A percentile compares a stretch with the other conserved stretches of the same genome.
Conservation (phyloP, 2,329 filamentous ascomycete genomes). For the Cladosporium sp. region DNA sequence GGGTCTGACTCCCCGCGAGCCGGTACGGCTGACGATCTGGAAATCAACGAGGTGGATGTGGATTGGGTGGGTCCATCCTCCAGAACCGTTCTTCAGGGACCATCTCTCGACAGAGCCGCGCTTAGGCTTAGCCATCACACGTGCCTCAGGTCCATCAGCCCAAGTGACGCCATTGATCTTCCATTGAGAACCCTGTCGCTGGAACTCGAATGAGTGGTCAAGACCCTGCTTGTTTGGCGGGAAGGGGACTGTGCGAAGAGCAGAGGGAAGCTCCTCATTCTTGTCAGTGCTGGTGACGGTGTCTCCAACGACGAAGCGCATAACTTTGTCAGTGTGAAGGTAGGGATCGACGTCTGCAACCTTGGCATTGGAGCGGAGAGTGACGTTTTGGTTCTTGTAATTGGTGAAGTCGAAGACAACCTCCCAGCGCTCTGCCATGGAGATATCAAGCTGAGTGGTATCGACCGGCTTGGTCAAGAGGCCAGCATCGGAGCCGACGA, state of each 20-base stretch:
- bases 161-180: slow-evolving; percentile 48
- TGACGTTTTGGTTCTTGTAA: slow-evolving; percentile 45
- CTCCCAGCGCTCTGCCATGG: slow-evolving; percentile 58
- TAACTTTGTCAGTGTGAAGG: slow-evolving; percentile 48
- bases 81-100: slow-evolving; percentile 42
- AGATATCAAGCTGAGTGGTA: slow-evolving; percentile 40
- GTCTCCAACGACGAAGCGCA: slow-evolving; percentile 45
- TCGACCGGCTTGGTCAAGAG: slow-evolving; percentile 46
- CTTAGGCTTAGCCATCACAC: slow-evolving; percentile 31
- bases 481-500: slow-evolving; percentile 54
- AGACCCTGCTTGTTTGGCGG: slow-evolving; percentile 35
- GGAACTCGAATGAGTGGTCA: slow-evolving; percentile 46
- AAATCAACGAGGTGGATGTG: slow-evolving; percentile 44
- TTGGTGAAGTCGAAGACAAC: slow-evolving; percentile 53
- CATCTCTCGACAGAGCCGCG: slow-evolving; percentile 36
- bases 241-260: slow-evolving; percentile 25
- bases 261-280: slow-evolving; percentile 37
- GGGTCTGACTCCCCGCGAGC: slow-evolving; percentile 37
- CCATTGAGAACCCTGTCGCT: slow-evolving; percentile 42
- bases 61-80: slow-evolving; percentile 42
- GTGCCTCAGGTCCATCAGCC: slow-evolving; percentile 28
- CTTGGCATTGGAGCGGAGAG: slow-evolving; percentile 21
- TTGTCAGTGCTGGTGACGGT: slow-evolving; percentile 34
- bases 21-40: slow-evolving; percentile 49
- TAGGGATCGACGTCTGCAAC: slow-evolving; percentile 39